These are phyloP conservation scores for Solanum medicagineum DNA, from an alignment of 257 asterid genomes.

Conservation along the genomic window DNA sequence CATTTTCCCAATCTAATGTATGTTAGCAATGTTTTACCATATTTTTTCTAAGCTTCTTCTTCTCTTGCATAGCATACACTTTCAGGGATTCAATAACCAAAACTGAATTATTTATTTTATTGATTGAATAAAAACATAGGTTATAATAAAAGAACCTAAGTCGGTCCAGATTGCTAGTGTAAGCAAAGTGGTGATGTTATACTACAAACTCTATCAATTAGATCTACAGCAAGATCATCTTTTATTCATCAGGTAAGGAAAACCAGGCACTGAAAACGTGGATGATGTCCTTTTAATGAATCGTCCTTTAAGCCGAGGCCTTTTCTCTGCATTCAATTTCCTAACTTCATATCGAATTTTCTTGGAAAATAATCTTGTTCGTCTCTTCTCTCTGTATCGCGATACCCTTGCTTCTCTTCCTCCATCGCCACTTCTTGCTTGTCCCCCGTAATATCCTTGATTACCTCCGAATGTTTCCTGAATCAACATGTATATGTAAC, in stretches of 20 bases:
- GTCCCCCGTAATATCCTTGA: not conserved
- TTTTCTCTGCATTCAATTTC: constrained; percentile 72
- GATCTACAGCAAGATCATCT: not conserved
- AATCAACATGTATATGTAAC: not conserved
- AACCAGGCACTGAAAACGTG: constrained; percentile 11
- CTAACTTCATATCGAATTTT: constrained; percentile 70
- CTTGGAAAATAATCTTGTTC: constrained; percentile 61
- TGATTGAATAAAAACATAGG: not conserved
- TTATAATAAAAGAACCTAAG: not conserved
- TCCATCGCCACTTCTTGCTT: constrained; percentile 9
- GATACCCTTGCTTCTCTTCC: constrained; percentile 59
- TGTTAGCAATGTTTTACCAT: not conserved
- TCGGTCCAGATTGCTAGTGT: not conserved
- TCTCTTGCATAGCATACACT: not conserved
- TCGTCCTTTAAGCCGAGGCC: constrained; percentile 75
- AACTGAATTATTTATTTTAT: not conserved
- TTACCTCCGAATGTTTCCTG: not conserved
- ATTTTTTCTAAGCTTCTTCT: not conserved
- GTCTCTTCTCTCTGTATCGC: constrained; percentile 64
- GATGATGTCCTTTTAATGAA: constrained; percentile 44
- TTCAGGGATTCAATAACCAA: not conserved
- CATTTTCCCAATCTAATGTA: not conserved
- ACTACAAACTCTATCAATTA: not conserved
- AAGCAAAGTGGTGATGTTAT: not conserved
- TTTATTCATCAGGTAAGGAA: constrained; percentile 6